These are phyloP conservation scores for maize (Zea mays) DNA, from an alignment of 176 grass and related monocot species.

Conservation along the genomic window DNA sequence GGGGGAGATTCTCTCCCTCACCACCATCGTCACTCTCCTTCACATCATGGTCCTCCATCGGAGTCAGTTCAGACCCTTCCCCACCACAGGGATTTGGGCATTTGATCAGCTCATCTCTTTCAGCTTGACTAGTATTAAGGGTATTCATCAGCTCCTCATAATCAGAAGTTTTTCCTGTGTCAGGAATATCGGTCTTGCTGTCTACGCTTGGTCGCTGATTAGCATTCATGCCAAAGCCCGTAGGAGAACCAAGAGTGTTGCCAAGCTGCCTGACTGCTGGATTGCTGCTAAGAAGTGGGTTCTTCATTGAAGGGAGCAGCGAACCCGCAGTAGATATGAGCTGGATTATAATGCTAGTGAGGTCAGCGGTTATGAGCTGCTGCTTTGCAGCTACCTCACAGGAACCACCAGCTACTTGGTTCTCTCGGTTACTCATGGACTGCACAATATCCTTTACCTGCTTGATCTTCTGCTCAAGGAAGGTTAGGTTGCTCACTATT, in stretches of 20 bases:
- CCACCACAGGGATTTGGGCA: constrained; percentile 46
- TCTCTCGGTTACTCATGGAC: constrained; percentile 55
- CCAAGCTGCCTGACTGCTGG: constrained; percentile 55
- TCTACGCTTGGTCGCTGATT: constrained; percentile 42
- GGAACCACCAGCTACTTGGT: constrained; percentile 42
- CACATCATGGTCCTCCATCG: constrained; percentile 72
- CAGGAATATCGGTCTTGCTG: constrained; percentile 36
- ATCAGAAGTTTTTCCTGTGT: constrained; percentile 44
- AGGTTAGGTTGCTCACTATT: constrained; percentile 74
- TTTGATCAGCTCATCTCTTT: constrained; percentile 57
- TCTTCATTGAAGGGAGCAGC: constrained; percentile 85
- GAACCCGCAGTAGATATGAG: constrained; percentile 82
- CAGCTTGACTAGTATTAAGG: constrained; percentile 41
- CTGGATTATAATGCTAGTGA: constrained; percentile 92
- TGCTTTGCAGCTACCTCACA: constrained; percentile 65
- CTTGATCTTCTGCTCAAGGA: constrained; percentile 90
- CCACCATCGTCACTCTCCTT: constrained; percentile 87
- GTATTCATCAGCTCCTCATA: constrained; percentile 62
- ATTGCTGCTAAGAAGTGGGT: constrained; percentile 64
- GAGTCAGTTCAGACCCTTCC: constrained; percentile 49
- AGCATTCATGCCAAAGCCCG: constrained; percentile 42
- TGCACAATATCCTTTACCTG: constrained; percentile 78
- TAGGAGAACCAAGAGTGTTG: constrained; percentile 46
- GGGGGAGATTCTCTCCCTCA: constrained; percentile 77
- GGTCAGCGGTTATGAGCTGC: constrained; percentile 74